Evolutionary conservation across 352 stramenopile species (phyloP).

Genomic region (Phytophthora lateralis): DNA sequence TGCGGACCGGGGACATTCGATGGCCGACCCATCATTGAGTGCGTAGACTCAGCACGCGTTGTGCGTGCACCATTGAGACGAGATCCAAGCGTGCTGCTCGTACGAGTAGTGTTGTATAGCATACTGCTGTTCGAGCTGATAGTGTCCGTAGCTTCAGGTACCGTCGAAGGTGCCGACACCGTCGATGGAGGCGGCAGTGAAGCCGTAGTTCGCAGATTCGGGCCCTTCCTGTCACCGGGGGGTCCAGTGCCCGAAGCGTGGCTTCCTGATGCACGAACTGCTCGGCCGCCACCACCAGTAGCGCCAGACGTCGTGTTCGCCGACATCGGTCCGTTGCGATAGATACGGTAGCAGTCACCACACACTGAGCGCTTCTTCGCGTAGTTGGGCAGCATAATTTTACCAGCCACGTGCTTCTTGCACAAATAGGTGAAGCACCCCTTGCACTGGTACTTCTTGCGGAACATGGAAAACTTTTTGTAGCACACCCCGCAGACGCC

Average conservation of each 20-base stretch:
- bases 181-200: conserved; percentile 31
- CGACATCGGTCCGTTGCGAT: conserved; percentile 62
- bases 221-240: conserved; percentile 32
- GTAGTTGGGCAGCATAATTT: conserved; percentile 62
- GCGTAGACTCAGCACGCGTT: conserved; percentile 53
- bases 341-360: conserved; percentile 74
- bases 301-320: conserved; percentile 28
- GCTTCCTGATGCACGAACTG: conserved; percentile 29
- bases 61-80: conserved; percentile 29
- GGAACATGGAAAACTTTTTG: conserved; percentile 88
- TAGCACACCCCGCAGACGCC: conserved; percentile 81
- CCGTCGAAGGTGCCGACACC: conserved; percentile 29
- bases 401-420: conserved; percentile 82
- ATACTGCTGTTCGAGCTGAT: conserved; percentile 36
- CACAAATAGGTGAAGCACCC: conserved; percentile 78
- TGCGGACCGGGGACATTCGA: conserved; percentile 56
- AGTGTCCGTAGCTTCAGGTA: conserved; percentile 32
- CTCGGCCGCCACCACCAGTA: conserved; percentile 19
- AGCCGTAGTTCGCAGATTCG: conserved; percentile 18
- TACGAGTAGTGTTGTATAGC: conserved; percentile 26
- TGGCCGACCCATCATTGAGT: conserved; percentile 47
- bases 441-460: conserved; percentile 89
- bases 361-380: conserved; percentile 78
- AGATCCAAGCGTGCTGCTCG: conserved; percentile 27
- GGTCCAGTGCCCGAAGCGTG: conserved; percentile 30